These are phyloP conservation scores for Extremus antarcticus DNA, from an alignment of 495 filamentous ascomycete species.

Conservation along the genomic window DNA sequence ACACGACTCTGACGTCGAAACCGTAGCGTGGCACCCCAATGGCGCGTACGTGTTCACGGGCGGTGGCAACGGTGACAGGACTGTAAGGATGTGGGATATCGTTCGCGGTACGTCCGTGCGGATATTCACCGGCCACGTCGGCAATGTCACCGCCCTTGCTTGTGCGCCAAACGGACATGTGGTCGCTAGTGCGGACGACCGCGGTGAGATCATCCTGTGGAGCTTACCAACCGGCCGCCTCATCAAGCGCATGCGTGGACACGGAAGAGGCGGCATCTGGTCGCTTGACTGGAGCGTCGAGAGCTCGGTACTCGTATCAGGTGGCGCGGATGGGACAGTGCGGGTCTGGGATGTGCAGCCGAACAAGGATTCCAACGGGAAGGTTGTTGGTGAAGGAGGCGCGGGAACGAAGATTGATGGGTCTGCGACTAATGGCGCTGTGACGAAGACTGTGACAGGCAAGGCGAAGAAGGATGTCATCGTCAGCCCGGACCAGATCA, in stretches of 20 bases:
- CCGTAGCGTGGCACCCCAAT: constrained; percentile 83
- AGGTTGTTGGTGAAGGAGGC: constrained; percentile 46
- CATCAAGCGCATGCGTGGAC: constrained; percentile 85
- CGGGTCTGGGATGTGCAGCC: constrained; percentile 66
- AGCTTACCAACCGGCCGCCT: constrained; percentile 71
- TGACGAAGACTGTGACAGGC: background rate
- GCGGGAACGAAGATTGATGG: constrained; percentile 36
- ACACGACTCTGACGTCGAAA: constrained; percentile 80
- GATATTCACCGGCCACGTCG: constrained; percentile 83
- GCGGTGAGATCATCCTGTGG: constrained; percentile 85
- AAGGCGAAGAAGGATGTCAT: constrained; percentile 89
- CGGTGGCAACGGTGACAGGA: constrained; percentile 60
- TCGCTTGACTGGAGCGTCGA: constrained; percentile 85
- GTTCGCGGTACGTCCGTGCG: constrained; percentile 71
- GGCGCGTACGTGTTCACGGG: constrained; percentile 85
- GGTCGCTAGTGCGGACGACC: constrained; percentile 75
- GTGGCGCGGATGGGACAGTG: constrained; percentile 84
- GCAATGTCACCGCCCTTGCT: constrained; percentile 68
- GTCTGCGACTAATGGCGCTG: constrained; percentile 20
- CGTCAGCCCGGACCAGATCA: constrained; percentile 85
- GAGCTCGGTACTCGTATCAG: constrained; percentile 74
- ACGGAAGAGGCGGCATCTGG: constrained; percentile 89
- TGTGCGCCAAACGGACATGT: constrained; percentile 80
- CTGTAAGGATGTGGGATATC: constrained; percentile 96
- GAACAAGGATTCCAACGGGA: constrained; percentile 37